A percentile compares a stretch with the other conserved stretches of the same genome.
phyloP scores from a whole-genome alignment of 1,284 basidiomycete species.

The Cryptococcus wingfieldii region DNA sequence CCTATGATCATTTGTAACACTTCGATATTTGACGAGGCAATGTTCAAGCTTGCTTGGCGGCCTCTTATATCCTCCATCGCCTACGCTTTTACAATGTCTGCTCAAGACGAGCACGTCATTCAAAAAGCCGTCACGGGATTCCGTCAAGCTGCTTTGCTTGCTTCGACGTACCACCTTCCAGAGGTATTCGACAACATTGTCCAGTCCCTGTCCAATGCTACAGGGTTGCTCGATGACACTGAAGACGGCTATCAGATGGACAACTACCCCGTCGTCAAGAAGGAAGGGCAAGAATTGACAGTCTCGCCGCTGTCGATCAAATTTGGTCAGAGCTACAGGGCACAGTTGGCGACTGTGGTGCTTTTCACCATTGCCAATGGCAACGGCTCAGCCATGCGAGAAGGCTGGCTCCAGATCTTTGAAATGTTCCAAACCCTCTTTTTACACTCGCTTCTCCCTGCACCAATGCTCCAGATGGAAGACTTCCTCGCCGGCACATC shows the following conservation, averaged over 20 bases:
- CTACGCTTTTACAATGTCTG: conserved; percentile 86
- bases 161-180: conserved; percentile 79
- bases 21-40: conserved; percentile 74
- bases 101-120: conserved; percentile 90
- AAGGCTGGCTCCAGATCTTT: conserved; percentile 94
- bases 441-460: conserved; percentile 83
- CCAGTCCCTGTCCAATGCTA: conserved; percentile 81
- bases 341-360: conserved; percentile 93
- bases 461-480: conserved; percentile 88
- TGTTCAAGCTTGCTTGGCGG: conserved; percentile 91
- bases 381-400: conserved; percentile 87
- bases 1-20: conserved; percentile 75
- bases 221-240: conserved; percentile 70
- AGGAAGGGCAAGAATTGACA: conserved; percentile 84
- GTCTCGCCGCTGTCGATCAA: conserved; percentile 87
- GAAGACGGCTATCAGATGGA: conserved; percentile 64
- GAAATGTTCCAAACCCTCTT: conserved; percentile 98
- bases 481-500: conserved; percentile 88
- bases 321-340: conserved; percentile 93
- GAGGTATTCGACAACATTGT: conserved; percentile 98
- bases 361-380: conserved; percentile 97
- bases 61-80: conserved; percentile 86
- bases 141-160: conserved; percentile 90
- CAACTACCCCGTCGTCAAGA: conserved; percentile 83
- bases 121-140: conserved; percentile 93